Evolutionary conservation across 169 alveolate species (phyloP).

Genomic region (Besnoitia besnoiti): DNA sequence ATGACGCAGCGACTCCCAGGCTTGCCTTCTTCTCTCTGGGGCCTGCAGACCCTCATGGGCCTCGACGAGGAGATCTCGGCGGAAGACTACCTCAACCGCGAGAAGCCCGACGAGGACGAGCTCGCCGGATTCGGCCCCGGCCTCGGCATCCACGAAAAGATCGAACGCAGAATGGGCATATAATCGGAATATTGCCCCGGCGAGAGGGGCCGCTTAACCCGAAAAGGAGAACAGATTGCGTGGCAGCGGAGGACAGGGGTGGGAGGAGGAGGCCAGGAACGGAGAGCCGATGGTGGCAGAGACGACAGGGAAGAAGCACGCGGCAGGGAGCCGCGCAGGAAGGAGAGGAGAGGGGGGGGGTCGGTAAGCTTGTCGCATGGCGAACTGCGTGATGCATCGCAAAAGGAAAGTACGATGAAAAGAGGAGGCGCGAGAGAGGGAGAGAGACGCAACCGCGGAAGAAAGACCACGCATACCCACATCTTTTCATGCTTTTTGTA

Average conservation of each 20-base stretch:
- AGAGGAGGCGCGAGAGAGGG: background rate
- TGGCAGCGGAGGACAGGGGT: background rate
- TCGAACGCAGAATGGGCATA: conserved; percentile 41
- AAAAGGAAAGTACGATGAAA: too few relatives aligned
- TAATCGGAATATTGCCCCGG: too few relatives aligned
- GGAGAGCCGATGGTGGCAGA: background rate
- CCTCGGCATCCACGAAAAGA: conserved; percentile 39
- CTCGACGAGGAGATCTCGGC: conserved; percentile 37
- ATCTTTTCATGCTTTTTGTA: too few relatives aligned
- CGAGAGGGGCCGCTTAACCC: too few relatives aligned
- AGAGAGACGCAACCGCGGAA: background rate
- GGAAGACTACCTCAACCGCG: conserved; percentile 39
- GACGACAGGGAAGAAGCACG: background rate
- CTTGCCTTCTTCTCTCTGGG: conserved; percentile 59
- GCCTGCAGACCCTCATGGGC: conserved; percentile 56
- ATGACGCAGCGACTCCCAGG: conserved; percentile 66
- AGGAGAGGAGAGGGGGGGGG: background rate
- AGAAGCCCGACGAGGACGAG: conserved; percentile 47
- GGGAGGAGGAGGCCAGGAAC: background rate
- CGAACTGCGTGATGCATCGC: too few relatives aligned
- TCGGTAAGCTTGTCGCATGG: too few relatives aligned
- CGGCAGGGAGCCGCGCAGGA: background rate
- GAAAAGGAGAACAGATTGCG: too few relatives aligned
- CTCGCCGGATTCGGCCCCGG: conserved; percentile 17
- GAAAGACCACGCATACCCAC: too few relatives aligned